Conservation (phyloP, 371 early-diverging fungal genomes). For the Rhizopus arrhizus region DNA sequence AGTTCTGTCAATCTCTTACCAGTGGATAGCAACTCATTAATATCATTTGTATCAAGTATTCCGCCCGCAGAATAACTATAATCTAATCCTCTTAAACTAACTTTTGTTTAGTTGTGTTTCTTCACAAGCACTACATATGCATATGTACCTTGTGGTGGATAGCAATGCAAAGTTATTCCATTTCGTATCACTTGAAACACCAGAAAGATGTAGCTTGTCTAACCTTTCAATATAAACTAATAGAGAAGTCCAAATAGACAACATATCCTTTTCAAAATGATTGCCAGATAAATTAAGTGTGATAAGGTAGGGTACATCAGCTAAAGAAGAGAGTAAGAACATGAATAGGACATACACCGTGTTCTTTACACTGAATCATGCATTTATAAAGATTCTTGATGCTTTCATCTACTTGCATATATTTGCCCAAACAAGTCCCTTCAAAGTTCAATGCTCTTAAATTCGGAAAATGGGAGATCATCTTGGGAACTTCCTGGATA, state of each 20-base stretch:
- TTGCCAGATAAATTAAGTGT: conserved; percentile 24
- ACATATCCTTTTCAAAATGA: conserved; percentile 25
- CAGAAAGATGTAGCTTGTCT: conserved; percentile 13
- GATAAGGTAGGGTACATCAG: neutral
- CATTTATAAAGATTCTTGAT: neutral
- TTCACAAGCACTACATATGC: neutral
- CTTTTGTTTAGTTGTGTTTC: neutral
- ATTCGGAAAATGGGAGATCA: conserved; percentile 11
- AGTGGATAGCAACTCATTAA: neutral
- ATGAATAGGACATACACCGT: neutral
- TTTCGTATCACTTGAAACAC: conserved; percentile 19
- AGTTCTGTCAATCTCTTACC: conserved; percentile 8
- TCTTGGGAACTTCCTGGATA: conserved; percentile 8
- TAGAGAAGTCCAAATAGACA: conserved; percentile 18
- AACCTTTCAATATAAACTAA: conserved; percentile 4
- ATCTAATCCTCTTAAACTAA: conserved; percentile 2
- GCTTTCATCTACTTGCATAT: neutral
- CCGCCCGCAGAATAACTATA: neutral
- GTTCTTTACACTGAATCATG: neutral
- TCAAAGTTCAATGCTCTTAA: conserved; percentile 21
- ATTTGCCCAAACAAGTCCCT: conserved; percentile 23
- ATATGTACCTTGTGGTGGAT: conserved; percentile 20
- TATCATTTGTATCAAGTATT: neutral
- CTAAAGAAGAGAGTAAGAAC: neutral
- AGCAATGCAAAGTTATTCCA: conserved; percentile 23